Evolutionary conservation across 148 eudicot species (phyloP).

Genomic region (Oxyria digyna): DNA sequence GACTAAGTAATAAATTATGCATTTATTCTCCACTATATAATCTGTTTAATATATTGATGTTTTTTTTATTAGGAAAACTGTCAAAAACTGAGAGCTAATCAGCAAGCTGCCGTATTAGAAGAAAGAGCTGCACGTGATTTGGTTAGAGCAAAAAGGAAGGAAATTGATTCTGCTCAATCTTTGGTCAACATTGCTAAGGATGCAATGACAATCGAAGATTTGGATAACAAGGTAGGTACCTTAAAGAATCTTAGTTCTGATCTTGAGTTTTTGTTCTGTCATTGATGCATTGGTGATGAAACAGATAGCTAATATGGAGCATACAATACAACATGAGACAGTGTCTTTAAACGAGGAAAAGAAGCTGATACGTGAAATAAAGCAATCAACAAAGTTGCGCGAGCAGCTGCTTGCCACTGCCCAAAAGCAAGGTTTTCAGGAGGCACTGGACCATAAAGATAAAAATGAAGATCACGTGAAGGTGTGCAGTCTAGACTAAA

Average conservation of each 20-base stretch:
- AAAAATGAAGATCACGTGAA: constrained; percentile 56
- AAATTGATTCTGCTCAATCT: constrained; percentile 56
- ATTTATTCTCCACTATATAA: background rate
- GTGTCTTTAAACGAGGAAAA: constrained; percentile 66
- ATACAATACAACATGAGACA: constrained; percentile 78
- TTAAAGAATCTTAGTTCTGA: background rate
- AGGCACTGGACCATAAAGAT: constrained; percentile 56
- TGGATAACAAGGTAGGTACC: constrained; percentile 46
- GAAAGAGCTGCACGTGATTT: constrained; percentile 42
- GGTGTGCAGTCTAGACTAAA: constrained; percentile 28
- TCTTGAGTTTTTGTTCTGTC: constrained; percentile 5
- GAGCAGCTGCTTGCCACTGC: constrained; percentile 51
- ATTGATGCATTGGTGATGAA: constrained; percentile 8
- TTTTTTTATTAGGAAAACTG: constrained; percentile 34
- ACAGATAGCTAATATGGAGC: constrained; percentile 64
- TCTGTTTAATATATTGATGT: constrained; percentile 6
- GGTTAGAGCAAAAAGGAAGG: constrained; percentile 49
- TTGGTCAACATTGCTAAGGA: constrained; percentile 57
- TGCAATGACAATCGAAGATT: constrained; percentile 63
- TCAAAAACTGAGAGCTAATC: constrained; percentile 21
- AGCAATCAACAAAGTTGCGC: constrained; percentile 57
- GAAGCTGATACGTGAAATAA: constrained; percentile 70
- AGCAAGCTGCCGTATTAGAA: constrained; percentile 42
- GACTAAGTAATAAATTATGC: background rate
- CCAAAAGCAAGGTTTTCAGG: constrained; percentile 58